Base-by-base conservation (phyloP, 148 eudicot genomes). In the Camellia japonica region DNA sequence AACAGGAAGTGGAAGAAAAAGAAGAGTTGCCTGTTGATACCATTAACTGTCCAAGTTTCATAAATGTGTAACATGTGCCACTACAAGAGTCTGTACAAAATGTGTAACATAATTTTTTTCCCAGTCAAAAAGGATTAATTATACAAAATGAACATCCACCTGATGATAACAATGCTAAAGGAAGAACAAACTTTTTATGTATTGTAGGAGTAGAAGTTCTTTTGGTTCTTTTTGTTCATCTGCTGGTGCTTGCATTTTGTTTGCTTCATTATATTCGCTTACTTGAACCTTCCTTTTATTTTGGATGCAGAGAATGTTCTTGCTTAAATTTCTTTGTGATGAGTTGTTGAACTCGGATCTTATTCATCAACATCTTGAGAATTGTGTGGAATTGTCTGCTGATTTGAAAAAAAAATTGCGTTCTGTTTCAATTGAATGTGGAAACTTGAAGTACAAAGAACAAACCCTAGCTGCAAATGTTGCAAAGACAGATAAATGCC, bases 331-430 rank as follows among this genome's bases (percentile, higher is more conserved):
- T 84, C 78, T 91, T 44, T 88, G 86, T 73, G 93, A 91, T 55
- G 95, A 90, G 85, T 85, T 84, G 79, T 85, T 91, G 70, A 90
- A 83, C 81, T 86, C 93, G 6, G 79, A 85, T 79, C 77, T 79
- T 56, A 66, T 88, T 69, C 91, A 84, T 76, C 91, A 86, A 61
- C 95, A 90, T 77, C 81, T 91, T 64, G 93, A 91, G 81, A 88
- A 83, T 19, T 84, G 88, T 82, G 78, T 79, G 18, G 91, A 90
- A 60, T 73, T 75, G 7, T 84, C 86, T 63, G 79, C 80, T 66
- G 87, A 90, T 68, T 80, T 90, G 74, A 87, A 87, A 88, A 91
- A 88, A 87, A 88, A 90, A 73, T 71, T 91, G 76, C 91, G 90
- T 52, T 54, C 85, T 67, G 52, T 87, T 43, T 85, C 72, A 70